These are phyloP conservation scores for Lycium ferocissimum DNA, from an alignment of 257 asterid species.

Conservation along the genomic window DNA sequence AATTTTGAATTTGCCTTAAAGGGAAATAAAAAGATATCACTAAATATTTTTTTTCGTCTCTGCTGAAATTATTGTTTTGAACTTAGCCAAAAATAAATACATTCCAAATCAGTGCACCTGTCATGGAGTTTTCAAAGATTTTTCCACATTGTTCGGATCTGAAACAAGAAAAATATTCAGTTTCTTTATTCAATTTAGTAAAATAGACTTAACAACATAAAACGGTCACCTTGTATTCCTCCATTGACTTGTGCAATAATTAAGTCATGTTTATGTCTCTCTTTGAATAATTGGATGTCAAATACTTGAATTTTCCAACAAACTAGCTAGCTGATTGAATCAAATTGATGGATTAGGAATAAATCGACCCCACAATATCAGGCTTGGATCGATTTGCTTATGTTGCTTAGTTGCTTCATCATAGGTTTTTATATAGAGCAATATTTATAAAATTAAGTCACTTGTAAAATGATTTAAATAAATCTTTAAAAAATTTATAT, in stretches of 20 bases:
- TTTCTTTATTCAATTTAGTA: background rate
- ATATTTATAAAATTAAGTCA: too few species aligned
- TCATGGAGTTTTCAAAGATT: background rate
- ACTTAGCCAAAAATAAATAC: background rate
- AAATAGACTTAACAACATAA: background rate
- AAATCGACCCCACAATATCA: background rate
- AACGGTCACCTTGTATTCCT: background rate
- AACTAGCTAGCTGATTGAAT: background rate
- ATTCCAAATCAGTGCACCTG: background rate
- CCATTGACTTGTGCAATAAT: constrained; percentile 17
- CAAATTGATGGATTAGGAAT: constrained; percentile 7
- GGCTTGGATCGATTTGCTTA: too few species aligned
- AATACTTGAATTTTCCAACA: background rate
- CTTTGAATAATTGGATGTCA: background rate
- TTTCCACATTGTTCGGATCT: constrained; percentile 32
- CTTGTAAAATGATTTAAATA: too few species aligned
- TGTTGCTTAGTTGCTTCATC: background rate
- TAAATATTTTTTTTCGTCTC: background rate
- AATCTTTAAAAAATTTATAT: too few species aligned
- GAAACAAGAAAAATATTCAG: background rate
- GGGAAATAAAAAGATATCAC: background rate
- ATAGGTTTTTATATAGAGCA: too few species aligned
- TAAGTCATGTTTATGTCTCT: background rate
- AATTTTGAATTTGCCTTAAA: background rate
- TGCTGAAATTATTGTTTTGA: background rate